phyloP scores from a whole-genome alignment of 169 alveolate genomes.

The Ichthyophthirius multifiliis region DNA sequence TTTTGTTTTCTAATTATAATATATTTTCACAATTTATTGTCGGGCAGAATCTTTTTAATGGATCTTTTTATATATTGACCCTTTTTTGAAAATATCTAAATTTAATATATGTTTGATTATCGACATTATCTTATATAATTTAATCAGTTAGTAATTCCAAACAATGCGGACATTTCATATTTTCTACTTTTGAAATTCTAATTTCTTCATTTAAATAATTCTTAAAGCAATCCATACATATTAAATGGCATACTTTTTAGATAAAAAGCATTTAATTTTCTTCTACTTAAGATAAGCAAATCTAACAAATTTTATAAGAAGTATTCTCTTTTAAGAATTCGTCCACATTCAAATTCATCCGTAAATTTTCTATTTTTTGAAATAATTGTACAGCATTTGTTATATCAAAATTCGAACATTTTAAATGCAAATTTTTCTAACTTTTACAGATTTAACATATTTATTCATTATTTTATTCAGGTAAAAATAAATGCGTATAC shows the following conservation, averaged over 20 bases:
- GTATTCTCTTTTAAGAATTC: neutral
- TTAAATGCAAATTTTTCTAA: neutral
- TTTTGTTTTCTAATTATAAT: neutral
- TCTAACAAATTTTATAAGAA: neutral
- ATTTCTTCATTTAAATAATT: neutral
- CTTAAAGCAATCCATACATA: constrained; percentile 6
- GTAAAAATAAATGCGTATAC: neutral
- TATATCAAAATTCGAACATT: neutral
- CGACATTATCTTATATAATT: neutral
- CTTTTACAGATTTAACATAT: neutral
- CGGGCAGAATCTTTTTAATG: constrained; percentile 5
- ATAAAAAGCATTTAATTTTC: neutral
- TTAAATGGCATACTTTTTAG: neutral
- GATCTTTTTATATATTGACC: neutral
- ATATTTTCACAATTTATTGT: neutral
- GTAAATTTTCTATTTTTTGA: too few species aligned
- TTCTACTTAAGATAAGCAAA: neutral
- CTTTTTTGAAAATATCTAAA: neutral
- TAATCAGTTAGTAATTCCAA: neutral
- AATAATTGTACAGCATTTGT: neutral
- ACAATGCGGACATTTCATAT: constrained; percentile 9
- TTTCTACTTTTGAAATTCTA: neutral
- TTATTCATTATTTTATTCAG: neutral
- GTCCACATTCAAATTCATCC: too few species aligned
- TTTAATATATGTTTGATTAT: neutral